Conservation (phyloP, 2,329 filamentous ascomycete species). For the Talaromyces rugulosus region DNA sequence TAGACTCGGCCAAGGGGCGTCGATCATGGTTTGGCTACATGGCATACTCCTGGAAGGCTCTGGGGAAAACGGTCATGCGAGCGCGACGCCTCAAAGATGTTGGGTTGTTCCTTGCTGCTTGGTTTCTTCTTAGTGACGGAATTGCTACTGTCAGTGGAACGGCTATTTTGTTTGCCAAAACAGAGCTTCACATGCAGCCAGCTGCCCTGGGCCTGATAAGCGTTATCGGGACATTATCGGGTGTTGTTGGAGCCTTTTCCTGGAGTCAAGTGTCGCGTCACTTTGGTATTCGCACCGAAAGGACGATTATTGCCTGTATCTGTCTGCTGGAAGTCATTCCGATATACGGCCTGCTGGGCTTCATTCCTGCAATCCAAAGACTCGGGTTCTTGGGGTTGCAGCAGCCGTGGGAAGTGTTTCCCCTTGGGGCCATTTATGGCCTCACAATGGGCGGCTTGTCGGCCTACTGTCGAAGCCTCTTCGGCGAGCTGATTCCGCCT, state of each 20-base stretch:
- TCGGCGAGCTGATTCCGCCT: slow-evolving; percentile 87
- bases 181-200: slow-evolving; percentile 81
- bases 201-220: slow-evolving; percentile 88
- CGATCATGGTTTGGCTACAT: slow-evolving; percentile 68
- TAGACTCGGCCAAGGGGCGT: slow-evolving; percentile 29
- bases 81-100: slow-evolving; percentile 74
- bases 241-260: slow-evolving; percentile 81
- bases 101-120: slow-evolving; percentile 78
- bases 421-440: slow-evolving; percentile 83
- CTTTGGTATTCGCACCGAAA: slow-evolving; percentile 68
- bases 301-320: slow-evolving; percentile 91
- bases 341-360: slow-evolving; percentile 83
- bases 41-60: slow-evolving; percentile 76
- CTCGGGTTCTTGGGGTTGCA: slow-evolving; percentile 82
- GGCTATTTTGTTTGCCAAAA: slow-evolving; percentile 93
- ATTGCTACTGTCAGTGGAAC: slow-evolving; percentile 94
- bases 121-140: slow-evolving; percentile 92
- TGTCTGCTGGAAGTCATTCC: slow-evolving; percentile 88
- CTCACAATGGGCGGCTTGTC: slow-evolving; percentile 90
- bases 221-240: slow-evolving; percentile 79
- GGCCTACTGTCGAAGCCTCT: slow-evolving; percentile 87
- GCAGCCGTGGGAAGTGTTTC: slow-evolving; percentile 95
- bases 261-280: slow-evolving; percentile 76
- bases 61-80: slow-evolving; percentile 73
- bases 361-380: slow-evolving; percentile 70